Conservation (phyloP, 108 stramenopile genomes). For the Thalassiosira profunda region DNA sequence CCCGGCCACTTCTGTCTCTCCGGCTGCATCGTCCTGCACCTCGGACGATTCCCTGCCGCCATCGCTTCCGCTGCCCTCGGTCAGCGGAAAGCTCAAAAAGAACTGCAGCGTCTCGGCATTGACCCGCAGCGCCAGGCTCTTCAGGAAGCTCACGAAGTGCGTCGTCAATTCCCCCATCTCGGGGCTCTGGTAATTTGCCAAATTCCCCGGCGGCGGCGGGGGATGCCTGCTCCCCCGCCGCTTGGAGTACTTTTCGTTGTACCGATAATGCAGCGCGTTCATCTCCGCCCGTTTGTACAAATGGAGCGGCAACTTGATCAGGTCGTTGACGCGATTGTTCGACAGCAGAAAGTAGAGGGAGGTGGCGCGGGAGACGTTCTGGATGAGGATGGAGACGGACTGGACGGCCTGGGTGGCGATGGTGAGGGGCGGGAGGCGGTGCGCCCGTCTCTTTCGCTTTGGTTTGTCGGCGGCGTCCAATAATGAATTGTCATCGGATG, state of each 20-base stretch:
- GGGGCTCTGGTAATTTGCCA: slow-evolving; percentile 38
- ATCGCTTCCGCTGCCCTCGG: slow-evolving; percentile 10
- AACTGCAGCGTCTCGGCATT: slow-evolving; percentile 91
- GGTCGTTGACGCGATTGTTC: slow-evolving; percentile 83
- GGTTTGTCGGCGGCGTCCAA: background rate
- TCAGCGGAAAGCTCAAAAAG: slow-evolving; percentile 71
- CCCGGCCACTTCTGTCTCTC: background rate
- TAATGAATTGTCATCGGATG: background rate
- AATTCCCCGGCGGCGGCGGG: slow-evolving; percentile 1
- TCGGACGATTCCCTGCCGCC: slow-evolving; percentile 5
- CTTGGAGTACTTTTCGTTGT: background rate
- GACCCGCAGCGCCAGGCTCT: slow-evolving; percentile 88
- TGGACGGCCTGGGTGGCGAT: slow-evolving; percentile 89
- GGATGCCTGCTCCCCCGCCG: background rate
- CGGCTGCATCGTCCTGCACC: slow-evolving; percentile 18
- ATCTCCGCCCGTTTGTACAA: slow-evolving; percentile 65
- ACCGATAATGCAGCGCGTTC: slow-evolving; percentile 17
- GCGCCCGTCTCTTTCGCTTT: background rate
- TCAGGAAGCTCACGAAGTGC: slow-evolving; percentile 86
- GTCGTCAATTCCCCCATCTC: slow-evolving; percentile 85
- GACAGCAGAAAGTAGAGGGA: slow-evolving; percentile 84
- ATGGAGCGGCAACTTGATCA: slow-evolving; percentile 78
- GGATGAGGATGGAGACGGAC: slow-evolving; percentile 85
- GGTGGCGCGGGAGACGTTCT: slow-evolving; percentile 87
- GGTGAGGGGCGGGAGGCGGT: slow-evolving; percentile 61